A percentile compares a stretch with the other conserved stretches of the same genome.
phyloP scores from a whole-genome alignment of 106 monocot genomes.

The Posidonia australis region DNA sequence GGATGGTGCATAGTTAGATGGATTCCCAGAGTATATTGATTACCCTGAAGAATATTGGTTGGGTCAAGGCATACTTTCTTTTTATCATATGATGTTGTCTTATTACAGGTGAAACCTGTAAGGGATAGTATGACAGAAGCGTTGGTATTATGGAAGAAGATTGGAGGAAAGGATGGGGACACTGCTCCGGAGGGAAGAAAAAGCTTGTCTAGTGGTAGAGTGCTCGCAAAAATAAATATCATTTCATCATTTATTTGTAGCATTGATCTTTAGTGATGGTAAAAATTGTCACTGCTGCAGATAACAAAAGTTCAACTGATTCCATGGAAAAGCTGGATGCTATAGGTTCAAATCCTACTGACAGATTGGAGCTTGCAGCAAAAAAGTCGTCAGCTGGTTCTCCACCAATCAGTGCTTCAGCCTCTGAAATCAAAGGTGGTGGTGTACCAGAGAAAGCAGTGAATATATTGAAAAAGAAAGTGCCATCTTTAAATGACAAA shows the following conservation, averaged over 20 bases:
- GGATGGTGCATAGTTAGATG: no score
- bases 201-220: not conserved
- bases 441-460: slow-evolving; percentile 58
- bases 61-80: not conserved
- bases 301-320: slow-evolving; percentile 34
- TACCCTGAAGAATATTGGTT: no score
- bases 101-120: slow-evolving; percentile 77
- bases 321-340: slow-evolving; percentile 34
- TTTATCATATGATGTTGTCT: not conserved
- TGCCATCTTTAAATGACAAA: slow-evolving; percentile 73
- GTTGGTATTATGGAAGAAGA: slow-evolving; percentile 59
- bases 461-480: slow-evolving; percentile 57
- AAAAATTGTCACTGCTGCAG: slow-evolving; percentile 15
- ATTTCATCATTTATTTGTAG: not conserved
- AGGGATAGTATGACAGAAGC: slow-evolving; percentile 86
- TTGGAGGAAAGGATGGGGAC: slow-evolving; percentile 40
- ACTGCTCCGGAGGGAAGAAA: not conserved
- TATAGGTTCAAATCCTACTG: slow-evolving; percentile 24
- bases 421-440: slow-evolving; percentile 30
- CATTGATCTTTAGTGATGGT: not conserved
- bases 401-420: slow-evolving; percentile 34
- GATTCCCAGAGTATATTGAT: no score
- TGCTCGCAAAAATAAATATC: not conserved
- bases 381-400: slow-evolving; percentile 38
- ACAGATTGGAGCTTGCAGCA: slow-evolving; percentile 23